Conservation (phyloP, 2,329 filamentous ascomycete species). For the Neocucurbitaria cava region DNA sequence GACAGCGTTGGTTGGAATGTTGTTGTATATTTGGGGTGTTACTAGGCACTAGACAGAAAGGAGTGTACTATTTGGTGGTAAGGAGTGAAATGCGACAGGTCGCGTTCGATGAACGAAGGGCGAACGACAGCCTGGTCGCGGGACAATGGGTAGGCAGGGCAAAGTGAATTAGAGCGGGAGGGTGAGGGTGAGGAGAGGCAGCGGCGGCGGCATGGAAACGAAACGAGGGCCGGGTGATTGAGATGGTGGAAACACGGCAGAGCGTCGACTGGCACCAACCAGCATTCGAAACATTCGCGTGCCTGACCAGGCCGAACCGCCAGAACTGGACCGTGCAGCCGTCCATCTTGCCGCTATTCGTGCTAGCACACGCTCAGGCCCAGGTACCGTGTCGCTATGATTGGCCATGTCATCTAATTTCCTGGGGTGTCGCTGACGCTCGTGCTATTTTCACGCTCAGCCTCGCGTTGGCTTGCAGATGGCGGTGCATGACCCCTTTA, state of each 20-base stretch:
- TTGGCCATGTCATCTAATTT: slow-evolving; percentile 39
- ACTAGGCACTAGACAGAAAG: slow-evolving; percentile 43
- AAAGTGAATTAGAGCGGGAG: slow-evolving; percentile 20
- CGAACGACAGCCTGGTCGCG: slow-evolving; percentile 50
- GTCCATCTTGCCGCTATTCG: slow-evolving; percentile 29
- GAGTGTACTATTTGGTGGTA: slow-evolving; percentile 39
- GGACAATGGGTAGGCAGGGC: slow-evolving; percentile 24
- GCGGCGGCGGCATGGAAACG: slow-evolving; percentile 13
- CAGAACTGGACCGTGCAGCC: slow-evolving; percentile 21
- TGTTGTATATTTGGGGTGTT: slow-evolving; percentile 14
- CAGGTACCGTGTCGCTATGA: slow-evolving; percentile 37
- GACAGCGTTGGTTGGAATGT: slow-evolving; percentile 36
- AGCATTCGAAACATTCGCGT: slow-evolving; percentile 31
- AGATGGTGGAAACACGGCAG: slow-evolving; percentile 24
- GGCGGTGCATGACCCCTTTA: slow-evolving; percentile 28
- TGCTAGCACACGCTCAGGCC: slow-evolving; percentile 23
- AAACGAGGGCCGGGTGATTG: slow-evolving; percentile 9
- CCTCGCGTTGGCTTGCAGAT: slow-evolving; percentile 16
- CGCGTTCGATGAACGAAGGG: slow-evolving; percentile 48
- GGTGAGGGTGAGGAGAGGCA: slow-evolving; percentile 21
- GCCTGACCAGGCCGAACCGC: slow-evolving; percentile 18
- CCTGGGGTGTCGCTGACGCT: slow-evolving; percentile 27
- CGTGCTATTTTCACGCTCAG: slow-evolving; percentile 25
- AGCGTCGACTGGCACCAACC: slow-evolving; percentile 9
- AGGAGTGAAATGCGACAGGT: slow-evolving; percentile 45